Conservation (phyloP, 2,329 filamentous ascomycete species). For the Xylariaceae sp. region DNA sequence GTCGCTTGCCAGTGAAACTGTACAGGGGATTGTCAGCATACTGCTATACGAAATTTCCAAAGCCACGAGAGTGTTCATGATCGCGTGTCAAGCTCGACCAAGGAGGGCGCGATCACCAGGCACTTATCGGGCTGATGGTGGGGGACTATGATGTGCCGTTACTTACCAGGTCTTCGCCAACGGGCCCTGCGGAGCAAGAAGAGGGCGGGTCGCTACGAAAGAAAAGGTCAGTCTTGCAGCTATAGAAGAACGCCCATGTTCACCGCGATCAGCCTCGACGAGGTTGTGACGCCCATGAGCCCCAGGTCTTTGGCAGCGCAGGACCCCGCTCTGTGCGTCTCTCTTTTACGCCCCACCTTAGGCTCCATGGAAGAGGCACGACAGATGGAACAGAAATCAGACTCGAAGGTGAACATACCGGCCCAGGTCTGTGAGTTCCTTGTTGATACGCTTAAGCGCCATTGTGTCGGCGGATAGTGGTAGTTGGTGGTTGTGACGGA, state of each 20-base stretch:
- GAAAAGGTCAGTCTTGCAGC: slow-evolving; percentile 23
- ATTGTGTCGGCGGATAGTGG: slow-evolving; percentile 41
- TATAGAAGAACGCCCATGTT: not conserved
- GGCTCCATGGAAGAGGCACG: slow-evolving; percentile 5
- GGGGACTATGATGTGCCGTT: slow-evolving; percentile 27
- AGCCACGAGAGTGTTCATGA: not conserved
- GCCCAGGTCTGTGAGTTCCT: slow-evolving; percentile 86
- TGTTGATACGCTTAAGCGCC: slow-evolving; percentile 93
- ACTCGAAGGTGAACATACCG: slow-evolving; percentile 60
- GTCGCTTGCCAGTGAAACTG: slow-evolving; percentile 99
- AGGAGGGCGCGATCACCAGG: slow-evolving; percentile 8
- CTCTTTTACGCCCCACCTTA: slow-evolving; percentile 19
- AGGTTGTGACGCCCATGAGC: slow-evolving; percentile 4
- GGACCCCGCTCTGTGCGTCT: slow-evolving; percentile 20
- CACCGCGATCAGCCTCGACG: not conserved
- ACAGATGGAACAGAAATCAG: slow-evolving; percentile 8
- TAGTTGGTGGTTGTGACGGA: slow-evolving; percentile 10
- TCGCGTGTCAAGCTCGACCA: slow-evolving; percentile 20
- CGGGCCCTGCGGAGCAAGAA: slow-evolving; percentile 94
- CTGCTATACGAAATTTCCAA: too few species aligned
- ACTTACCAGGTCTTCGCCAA: slow-evolving; percentile 92
- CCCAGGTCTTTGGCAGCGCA: slow-evolving; percentile 3
- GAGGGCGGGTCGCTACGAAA: slow-evolving; percentile 84
- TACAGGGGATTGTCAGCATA: slow-evolving; percentile 3
- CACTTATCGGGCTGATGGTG: slow-evolving; percentile 22